phyloP scores from a whole-genome alignment of 2,329 filamentous ascomycete species.

The Helminthosporium solani region DNA sequence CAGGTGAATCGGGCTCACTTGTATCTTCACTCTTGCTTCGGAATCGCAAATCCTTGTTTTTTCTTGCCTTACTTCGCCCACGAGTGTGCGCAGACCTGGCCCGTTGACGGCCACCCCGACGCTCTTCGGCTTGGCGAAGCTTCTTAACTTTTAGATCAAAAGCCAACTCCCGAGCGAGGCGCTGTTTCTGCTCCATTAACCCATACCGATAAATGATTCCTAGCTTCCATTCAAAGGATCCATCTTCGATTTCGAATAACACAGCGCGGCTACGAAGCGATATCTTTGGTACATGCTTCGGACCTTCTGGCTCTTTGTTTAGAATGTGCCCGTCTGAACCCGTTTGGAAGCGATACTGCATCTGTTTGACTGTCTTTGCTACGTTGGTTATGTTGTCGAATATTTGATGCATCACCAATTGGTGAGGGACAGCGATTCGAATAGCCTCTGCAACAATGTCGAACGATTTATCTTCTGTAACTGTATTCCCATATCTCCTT shows the following conservation, averaged over 20 bases:
- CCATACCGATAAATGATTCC: slow-evolving; percentile 91
- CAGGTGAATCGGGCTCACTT: slow-evolving; percentile 28
- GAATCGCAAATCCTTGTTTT: slow-evolving; percentile 33
- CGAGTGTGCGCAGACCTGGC: slow-evolving; percentile 53
- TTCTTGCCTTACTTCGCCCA: slow-evolving; percentile 42
- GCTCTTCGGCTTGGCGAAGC: slow-evolving; percentile 64
- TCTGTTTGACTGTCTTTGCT: slow-evolving; percentile 80
- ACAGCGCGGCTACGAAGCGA: slow-evolving; percentile 79
- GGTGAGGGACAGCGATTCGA: slow-evolving; percentile 84
- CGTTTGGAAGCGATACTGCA: slow-evolving; percentile 90
- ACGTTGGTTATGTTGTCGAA: slow-evolving; percentile 93
- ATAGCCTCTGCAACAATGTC: slow-evolving; percentile 85
- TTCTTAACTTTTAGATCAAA: slow-evolving; percentile 86
- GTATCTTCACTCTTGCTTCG: slow-evolving; percentile 44
- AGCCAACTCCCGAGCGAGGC: slow-evolving; percentile 84
- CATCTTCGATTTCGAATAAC: slow-evolving; percentile 91
- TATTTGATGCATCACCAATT: slow-evolving; percentile 83
- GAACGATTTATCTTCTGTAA: slow-evolving; percentile 75
- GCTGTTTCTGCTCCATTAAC: slow-evolving; percentile 83
- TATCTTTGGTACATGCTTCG: slow-evolving; percentile 83
- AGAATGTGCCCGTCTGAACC: slow-evolving; percentile 86
- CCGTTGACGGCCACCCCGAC: slow-evolving; percentile 51
- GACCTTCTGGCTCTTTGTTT: slow-evolving; percentile 78
- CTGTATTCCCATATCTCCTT: slow-evolving; percentile 62
- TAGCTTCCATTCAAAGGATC: slow-evolving; percentile 95